Base-by-base conservation (phyloP, 2,329 filamentous ascomycete genomes). In the Fusarium brevicatenulatum region DNA sequence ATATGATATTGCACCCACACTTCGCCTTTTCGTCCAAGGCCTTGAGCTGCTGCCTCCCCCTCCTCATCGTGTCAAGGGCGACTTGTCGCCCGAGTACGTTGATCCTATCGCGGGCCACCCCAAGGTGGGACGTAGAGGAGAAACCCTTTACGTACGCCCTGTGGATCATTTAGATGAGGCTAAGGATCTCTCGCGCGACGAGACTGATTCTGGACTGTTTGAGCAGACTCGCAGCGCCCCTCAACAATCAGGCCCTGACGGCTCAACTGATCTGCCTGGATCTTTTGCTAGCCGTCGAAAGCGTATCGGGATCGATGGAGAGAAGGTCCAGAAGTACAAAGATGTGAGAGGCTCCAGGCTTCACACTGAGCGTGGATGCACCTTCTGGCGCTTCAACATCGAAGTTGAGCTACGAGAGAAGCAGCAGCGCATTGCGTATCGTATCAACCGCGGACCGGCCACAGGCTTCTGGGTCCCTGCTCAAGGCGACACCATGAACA, bases 311-410 rank as follows among this genome's bases (percentile, higher is more conserved):
- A 81, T 89, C 43, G 95, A 97, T 76, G 95, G 95, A 21, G 95
- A 98, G 81, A 93, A 91, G 75, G 84, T 91, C 9, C 92, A 91
- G 53, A 93, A 94, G 80, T 95, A 93, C 80, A 94, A 92, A 77
- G 95, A 98, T 77, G 90, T 98, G 10, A 88, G 91, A 67, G 96
- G 93, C 3, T 91, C 93, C 76, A 91, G 94, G 28, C 87, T 99
- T 18, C 95, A 98, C 78, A 87, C 90, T 3, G 96, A 97, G 80
- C 89, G 92, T 66, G 95, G 95, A 46, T 91, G 92, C 69, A 99
- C 96, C 0, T 99, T 99, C 82, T 99, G 96, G 96, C 90, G 95
- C 46, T 99, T 98, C 87, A 97, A 95, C 79, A 88, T 99, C 54
- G 95, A 98, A 81, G 89, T 99, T 56, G 95, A 99, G 82, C 89